Conservation (phyloP, 768 basidiomycete species). For the Russula ochroleuca region DNA sequence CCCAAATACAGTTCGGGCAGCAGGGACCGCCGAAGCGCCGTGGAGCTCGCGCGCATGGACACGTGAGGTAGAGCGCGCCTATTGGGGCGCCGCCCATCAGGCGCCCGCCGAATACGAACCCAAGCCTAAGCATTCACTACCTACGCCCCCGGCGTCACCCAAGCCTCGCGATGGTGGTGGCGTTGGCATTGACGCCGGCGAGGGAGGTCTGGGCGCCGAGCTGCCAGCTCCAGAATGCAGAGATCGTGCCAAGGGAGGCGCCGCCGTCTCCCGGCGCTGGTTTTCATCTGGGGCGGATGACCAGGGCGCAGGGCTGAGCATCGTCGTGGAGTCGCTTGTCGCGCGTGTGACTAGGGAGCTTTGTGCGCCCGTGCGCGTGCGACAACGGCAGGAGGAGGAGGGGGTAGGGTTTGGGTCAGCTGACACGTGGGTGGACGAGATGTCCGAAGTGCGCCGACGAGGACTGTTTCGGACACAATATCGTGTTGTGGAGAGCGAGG, state of each 20-base stretch:
- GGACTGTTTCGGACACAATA: conserved; percentile 72
- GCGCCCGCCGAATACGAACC: conserved; percentile 23
- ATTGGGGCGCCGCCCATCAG: conserved; percentile 55
- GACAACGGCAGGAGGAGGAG: background rate
- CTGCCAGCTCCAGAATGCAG: background rate
- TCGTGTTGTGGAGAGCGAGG: conserved; percentile 80
- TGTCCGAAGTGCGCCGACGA: conserved; percentile 43
- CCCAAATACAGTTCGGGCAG: background rate
- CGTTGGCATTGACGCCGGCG: background rate
- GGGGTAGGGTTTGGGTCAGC: background rate
- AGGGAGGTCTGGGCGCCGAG: background rate
- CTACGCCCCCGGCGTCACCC: conserved; percentile 47
- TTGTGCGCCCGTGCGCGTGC: conserved; percentile 31
- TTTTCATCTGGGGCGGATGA: background rate
- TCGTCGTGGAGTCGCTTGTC: conserved; percentile 39
- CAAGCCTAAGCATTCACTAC: conserved; percentile 28
- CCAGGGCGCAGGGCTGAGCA: background rate
- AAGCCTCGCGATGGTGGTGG: background rate
- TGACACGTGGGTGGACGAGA: conserved; percentile 36
- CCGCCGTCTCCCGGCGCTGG: background rate
- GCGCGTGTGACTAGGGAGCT: conserved; percentile 41
- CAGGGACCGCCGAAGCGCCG: conserved; percentile 41
- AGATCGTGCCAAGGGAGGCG: background rate
- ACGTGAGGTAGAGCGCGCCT: conserved; percentile 70
- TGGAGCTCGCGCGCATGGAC: conserved; percentile 88